Evolutionary conservation across 306 rosid species (phyloP).

Genomic region (Prunus armeniaca): DNA sequence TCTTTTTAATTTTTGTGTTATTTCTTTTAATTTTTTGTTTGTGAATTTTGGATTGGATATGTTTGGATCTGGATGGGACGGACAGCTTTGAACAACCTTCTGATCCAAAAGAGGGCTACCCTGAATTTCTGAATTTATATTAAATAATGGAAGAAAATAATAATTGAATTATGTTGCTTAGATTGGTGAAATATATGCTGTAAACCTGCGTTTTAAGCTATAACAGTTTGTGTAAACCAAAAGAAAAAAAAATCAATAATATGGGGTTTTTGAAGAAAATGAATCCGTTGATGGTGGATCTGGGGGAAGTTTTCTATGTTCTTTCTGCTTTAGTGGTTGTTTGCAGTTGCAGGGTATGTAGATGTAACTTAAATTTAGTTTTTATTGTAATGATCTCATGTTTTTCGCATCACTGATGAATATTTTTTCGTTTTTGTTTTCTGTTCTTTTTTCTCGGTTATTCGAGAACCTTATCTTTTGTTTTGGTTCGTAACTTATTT

Average conservation of each 20-base stretch:
- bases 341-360: background rate
- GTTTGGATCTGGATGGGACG: background rate
- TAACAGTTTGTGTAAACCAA: background rate
- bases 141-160: background rate
- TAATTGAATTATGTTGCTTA: background rate
- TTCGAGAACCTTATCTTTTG: background rate
- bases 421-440: background rate
- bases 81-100: background rate
- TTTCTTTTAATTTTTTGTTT: background rate
- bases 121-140: background rate
- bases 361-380: background rate
- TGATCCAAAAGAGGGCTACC: slow-evolving; percentile 2
- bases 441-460: background rate
- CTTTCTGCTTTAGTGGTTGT: background rate
- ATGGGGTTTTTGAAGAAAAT: background rate
- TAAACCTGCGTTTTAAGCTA: background rate
- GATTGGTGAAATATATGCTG: slow-evolving; percentile 1
- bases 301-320: background rate
- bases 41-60: background rate
- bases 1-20: background rate
- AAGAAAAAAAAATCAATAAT: background rate
- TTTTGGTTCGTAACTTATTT: background rate
- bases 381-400: background rate
- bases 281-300: background rate
- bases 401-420: background rate